Evolutionary conservation across 352 stramenopile species (phyloP), one percentile per base, ranked within the genome.

Genomic region (Globisporangium radiosum): DNA sequence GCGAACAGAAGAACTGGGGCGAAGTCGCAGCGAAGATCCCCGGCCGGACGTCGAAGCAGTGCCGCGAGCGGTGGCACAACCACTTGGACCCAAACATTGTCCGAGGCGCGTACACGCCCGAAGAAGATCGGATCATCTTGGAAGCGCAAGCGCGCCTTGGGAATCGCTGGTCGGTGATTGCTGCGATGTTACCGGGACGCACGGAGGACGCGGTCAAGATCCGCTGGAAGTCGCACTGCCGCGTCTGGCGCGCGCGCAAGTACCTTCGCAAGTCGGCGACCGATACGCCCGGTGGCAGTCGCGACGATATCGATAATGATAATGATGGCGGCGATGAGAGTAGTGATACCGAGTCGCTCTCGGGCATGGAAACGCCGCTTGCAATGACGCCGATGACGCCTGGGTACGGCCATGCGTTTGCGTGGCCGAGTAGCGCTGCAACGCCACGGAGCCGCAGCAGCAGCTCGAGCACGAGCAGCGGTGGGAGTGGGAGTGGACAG

Each of bases 171-270:
- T 96, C 89, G 4, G 80, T 93, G 13, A 96, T 97, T 54, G 90
- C 90, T 1, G 80, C 82, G 19, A 90, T 93, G 75, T 71, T 97
- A 33, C 81, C 82, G 0, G 90, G 90, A 3, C 76, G 90, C 44
- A 96, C 87, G 0, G 89, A 97, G 62, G 93, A 97, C 60, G 82
- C 84, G 11, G 85, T 97, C 58, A 97, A 97, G 83, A 97, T 96
- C 69, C 83, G 87, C 47, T 97, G 88, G 88, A 97, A 97, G 64
- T 92, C 84, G 57, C 73, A 93, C 60, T 93, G 85, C 68, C 83
- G 85, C 51, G 69, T 92, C 25, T 92, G 83, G 83, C 79, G 81
- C 54, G 81, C 81, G 57, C 78, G 78, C 57, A 91, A 91, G 68
- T 91, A 91, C 66, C 70, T 91, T 71, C 77, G 81, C 48, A 91